phyloP scores from a whole-genome alignment of 106 monocot species.

The Ottelia alismoides region DNA sequence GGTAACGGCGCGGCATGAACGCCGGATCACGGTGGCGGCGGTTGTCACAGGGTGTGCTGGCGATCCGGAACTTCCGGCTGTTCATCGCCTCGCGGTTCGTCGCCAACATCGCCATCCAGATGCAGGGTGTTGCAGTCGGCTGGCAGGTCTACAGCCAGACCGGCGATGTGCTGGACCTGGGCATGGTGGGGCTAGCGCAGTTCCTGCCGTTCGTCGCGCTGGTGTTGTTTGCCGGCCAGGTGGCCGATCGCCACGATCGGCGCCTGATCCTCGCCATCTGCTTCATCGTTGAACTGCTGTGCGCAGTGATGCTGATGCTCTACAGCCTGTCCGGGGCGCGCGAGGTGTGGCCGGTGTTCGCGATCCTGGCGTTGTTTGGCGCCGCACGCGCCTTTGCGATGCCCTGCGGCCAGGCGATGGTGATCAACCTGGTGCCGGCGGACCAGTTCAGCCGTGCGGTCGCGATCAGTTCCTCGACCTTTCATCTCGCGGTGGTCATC shows the following conservation, averaged over 20 bases:
- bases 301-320: not conserved
- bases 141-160: not conserved
- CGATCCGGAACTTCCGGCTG: not conserved
- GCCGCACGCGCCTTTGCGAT: not conserved
- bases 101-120: not conserved
- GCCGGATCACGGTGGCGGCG: too few relatives aligned
- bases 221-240: not conserved
- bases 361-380: not conserved
- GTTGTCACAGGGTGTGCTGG: too few relatives aligned
- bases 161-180: not conserved
- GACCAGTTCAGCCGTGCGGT: not conserved
- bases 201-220: not conserved
- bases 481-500: not conserved
- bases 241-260: not conserved
- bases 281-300: not conserved
- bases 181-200: not conserved
- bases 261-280: not conserved
- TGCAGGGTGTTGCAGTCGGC: not conserved
- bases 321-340: too few relatives aligned
- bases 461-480: not conserved
- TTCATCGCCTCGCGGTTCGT: not conserved
- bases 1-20: too few relatives aligned
- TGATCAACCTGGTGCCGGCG: not conserved
- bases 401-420: not conserved
- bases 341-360: not conserved